Percentiles rank a stretch among this genome's conserved stretches.
These are phyloP conservation scores for Saccharum hybrid DNA, from an alignment of 202 grass and related monocot species.

Conservation along the genomic window DNA sequence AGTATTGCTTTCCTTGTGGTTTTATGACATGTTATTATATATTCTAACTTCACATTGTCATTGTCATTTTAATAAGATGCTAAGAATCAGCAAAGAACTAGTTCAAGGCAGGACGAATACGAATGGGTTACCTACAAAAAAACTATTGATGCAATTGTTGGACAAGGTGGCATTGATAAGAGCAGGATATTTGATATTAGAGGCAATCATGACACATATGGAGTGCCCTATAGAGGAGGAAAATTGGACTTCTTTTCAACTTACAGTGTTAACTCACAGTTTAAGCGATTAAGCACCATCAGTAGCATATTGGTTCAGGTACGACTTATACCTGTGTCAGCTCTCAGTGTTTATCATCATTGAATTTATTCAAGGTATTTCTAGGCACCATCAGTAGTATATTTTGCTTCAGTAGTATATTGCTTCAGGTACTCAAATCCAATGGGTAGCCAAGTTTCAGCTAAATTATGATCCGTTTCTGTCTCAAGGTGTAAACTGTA, in stretches of 20 bases:
- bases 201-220: slow-evolving; percentile 97
- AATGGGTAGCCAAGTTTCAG: background rate
- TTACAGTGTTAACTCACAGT: slow-evolving; percentile 71
- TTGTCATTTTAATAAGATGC: slow-evolving; percentile 62
- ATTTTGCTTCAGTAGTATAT: too few species aligned
- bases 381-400: background rate
- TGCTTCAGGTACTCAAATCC: background rate
- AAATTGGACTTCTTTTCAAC: slow-evolving; percentile 80
- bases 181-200: slow-evolving; percentile 89
- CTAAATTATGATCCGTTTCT: background rate
- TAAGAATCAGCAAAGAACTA: slow-evolving; percentile 72
- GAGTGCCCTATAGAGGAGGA: slow-evolving; percentile 74
- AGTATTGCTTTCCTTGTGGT: background rate
- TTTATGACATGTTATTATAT: background rate
- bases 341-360: slow-evolving; percentile 24
- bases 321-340: slow-evolving; percentile 29
- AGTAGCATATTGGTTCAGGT: slow-evolving; percentile 88
- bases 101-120: slow-evolving; percentile 70
- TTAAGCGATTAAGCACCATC: slow-evolving; percentile 62
- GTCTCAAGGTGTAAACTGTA: slow-evolving; percentile 26
- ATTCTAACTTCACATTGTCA: slow-evolving; percentile 36
- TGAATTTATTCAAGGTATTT: background rate
- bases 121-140: slow-evolving; percentile 84
- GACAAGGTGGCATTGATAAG: slow-evolving; percentile 57
- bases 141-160: slow-evolving; percentile 65